These are phyloP conservation scores for Alternaria angustiovoidea DNA, from an alignment of 2,329 filamentous ascomycete genomes.

Conservation along the genomic window DNA sequence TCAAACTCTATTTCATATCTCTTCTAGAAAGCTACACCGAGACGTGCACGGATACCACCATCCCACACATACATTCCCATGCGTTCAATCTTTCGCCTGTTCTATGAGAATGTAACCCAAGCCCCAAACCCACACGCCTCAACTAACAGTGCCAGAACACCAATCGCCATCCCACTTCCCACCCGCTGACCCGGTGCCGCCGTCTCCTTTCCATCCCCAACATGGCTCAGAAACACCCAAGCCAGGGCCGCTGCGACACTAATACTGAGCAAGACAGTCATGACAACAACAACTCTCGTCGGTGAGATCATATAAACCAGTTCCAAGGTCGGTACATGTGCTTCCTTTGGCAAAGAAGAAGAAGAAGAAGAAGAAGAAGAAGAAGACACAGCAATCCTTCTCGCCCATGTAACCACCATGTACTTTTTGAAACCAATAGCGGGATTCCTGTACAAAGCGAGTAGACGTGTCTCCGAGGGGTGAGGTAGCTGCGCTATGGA, in stretches of 20 bases:
- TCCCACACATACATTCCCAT: too few species aligned
- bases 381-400: neutral
- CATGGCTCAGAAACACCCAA: neutral
- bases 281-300: conserved; percentile 21
- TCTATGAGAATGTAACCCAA: neutral
- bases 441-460: neutral
- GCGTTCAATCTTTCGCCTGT: too few species aligned
- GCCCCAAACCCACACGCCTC: neutral
- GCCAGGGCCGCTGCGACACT: conserved; percentile 17
- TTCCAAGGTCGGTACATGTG: neutral
- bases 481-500: fast-evolving
- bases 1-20: too few species aligned
- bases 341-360: neutral
- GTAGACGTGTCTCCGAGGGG: neutral
- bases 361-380: neutral
- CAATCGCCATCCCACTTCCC: conserved; percentile 1
- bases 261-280: conserved; percentile 25
- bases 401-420: neutral
- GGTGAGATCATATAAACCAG: conserved; percentile 19
- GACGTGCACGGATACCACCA: too few species aligned
- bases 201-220: conserved; percentile 10
- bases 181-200: neutral
- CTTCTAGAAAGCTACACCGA: fast-evolving
- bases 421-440: neutral
- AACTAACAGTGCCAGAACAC: neutral